Evolutionary conservation across 1,139 yeast genomes (phyloP).

Genomic region (Debaryomycetaceae sp.): DNA sequence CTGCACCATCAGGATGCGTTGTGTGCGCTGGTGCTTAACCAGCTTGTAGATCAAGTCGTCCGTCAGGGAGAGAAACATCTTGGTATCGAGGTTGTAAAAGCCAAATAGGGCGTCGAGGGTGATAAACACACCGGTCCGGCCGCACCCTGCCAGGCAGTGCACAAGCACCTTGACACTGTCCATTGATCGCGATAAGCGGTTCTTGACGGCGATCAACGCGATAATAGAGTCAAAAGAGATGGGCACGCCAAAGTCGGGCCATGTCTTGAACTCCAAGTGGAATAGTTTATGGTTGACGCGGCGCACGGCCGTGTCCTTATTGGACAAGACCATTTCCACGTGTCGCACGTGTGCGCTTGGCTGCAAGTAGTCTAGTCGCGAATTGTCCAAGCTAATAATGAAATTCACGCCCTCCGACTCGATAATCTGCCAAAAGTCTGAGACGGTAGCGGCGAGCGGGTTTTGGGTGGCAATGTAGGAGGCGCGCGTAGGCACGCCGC

Average conservation of each 20-base stretch:
- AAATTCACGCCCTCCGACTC: conserved; percentile 51
- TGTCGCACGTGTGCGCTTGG: conserved; percentile 2
- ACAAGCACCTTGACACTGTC: conserved; percentile 16
- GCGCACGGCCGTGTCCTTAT: conserved; percentile 9
- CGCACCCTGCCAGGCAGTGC: conserved; percentile 10
- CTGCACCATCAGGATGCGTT: conserved; percentile 37
- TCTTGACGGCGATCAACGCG: conserved; percentile 41
- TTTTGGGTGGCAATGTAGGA: conserved; percentile 36
- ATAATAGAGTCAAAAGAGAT: conserved; percentile 41
- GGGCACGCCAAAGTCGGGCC: conserved; percentile 82
- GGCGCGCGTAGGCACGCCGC: conserved; percentile 8
- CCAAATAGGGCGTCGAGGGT: conserved; percentile 9
- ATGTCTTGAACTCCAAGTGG: conserved; percentile 61
- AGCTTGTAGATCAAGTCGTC: conserved; percentile 20
- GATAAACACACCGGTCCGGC: conserved; percentile 11
- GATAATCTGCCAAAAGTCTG: conserved; percentile 33
- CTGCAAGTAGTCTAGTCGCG: conserved; percentile 7
- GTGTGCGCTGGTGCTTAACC: conserved; percentile 31
- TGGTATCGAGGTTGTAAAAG: conserved; percentile 3
- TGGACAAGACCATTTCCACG: conserved; percentile 3
- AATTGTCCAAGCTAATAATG: conserved; percentile 58
- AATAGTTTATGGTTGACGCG: conserved; percentile 23
- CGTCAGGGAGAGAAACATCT: conserved; percentile 3
- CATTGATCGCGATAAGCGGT: conserved; percentile 14
- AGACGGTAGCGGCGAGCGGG: conserved; percentile 27